Evolutionary conservation across 1,284 basidiomycete genomes (phyloP), one percentile per base, ranked within the genome.

Genomic region (Meira miltonrushii): DNA sequence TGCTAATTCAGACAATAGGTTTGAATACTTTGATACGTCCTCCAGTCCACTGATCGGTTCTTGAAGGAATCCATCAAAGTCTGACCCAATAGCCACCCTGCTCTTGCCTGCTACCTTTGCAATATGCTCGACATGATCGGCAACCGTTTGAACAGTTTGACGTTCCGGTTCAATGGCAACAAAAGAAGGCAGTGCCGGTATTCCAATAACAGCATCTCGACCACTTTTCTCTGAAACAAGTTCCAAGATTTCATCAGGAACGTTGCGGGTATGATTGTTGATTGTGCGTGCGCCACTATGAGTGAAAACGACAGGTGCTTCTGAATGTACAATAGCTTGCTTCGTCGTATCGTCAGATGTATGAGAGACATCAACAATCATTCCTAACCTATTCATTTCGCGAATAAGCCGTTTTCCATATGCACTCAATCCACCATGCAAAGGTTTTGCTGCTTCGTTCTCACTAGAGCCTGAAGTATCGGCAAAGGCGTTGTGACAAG

Each of bases 271-370:
- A 25, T 58, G 59, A 19, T 62, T 39, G 47, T 68, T 67, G 6
- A 74, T 55, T 2, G 62, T 61, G 2, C 66, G 54, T 0, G 74
- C 66, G 39, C 73, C 72, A 48, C 74, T 77, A 54, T 78, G 76
- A 10, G 72, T 73, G 54, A 74, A 78, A 41, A 78, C 73, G 56
- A 66, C 61, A 1, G 77, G 77, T 2, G 75, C 74, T 4, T 49
- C 19, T 10, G 67, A 70, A 33, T 54, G 50, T 4, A 62, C 39
- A 8, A 78, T 54, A 1, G 64, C 72, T 38, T 78, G 62, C 1
- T 57, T 56, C 1, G 71, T 68, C 1, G 77, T 76, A 39, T 66
- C 53, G 2, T 70, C 67, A 1, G 65, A 61, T 3, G 75, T 77
- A 58, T 78, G 77, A n/a, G 65, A 68, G 7, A 74, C 8, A 58